phyloP scores from a whole-genome alignment of 257 asterid species.

The Handroanthus guayacan region DNA sequence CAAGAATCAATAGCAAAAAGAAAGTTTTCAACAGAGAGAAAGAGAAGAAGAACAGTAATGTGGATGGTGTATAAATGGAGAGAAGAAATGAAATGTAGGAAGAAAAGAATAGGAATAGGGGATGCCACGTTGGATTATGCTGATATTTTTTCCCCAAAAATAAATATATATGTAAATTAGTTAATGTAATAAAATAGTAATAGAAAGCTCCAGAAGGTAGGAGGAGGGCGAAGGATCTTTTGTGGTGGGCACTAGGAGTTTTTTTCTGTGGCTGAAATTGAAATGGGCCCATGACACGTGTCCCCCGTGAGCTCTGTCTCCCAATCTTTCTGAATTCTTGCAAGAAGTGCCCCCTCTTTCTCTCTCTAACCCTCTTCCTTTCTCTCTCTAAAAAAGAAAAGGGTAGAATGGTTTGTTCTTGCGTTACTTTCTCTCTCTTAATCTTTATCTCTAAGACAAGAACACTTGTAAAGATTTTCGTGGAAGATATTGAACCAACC shows the following conservation, averaged over 20 bases:
- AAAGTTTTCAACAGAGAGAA: not conserved
- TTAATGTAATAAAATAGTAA: constrained; percentile 35
- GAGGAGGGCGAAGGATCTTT: constrained; percentile 38
- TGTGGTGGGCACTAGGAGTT: constrained; percentile 31
- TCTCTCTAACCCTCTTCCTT: not conserved
- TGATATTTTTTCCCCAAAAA: not conserved
- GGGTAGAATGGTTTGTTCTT: not conserved
- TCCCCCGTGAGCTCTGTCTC: constrained; percentile 36
- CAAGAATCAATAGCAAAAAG: not conserved
- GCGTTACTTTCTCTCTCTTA: constrained; percentile 29
- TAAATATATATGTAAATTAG: not conserved
- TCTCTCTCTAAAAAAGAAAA: not conserved
- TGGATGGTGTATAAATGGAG: constrained; percentile 41
- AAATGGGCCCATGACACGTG: constrained; percentile 58
- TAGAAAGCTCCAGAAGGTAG: constrained; percentile 59
- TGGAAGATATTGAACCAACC: constrained; percentile 48
- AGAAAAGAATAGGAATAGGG: constrained; percentile 26
- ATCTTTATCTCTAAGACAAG: constrained; percentile 30
- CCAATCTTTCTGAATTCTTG: constrained; percentile 38
- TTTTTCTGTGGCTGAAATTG: constrained; percentile 64
- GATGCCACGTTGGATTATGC: constrained; percentile 56
- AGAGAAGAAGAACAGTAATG: constrained; percentile 23
- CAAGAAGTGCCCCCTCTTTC: constrained; percentile 13
- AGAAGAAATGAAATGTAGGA: constrained; percentile 18
- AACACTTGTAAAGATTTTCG: constrained; percentile 38